These are phyloP conservation scores for Meyerozyma athensensis DNA, from an alignment of 1,139 yeast species.

Conservation along the genomic window DNA sequence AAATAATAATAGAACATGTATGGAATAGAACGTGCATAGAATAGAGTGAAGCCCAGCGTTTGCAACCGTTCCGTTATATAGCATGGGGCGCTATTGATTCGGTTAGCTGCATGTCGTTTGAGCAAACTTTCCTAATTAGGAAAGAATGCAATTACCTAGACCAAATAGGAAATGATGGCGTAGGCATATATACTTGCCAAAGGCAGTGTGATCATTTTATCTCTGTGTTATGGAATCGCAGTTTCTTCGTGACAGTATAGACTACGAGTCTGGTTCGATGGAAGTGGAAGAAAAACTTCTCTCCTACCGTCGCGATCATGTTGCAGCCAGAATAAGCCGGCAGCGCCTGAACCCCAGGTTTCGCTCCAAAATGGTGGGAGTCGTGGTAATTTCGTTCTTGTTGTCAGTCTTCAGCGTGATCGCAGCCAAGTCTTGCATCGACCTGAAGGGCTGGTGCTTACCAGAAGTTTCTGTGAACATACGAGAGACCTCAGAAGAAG, in stretches of 20 bases:
- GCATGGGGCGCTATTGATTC: too few relatives aligned
- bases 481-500: constrained; percentile 30
- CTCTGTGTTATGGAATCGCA: constrained; percentile 3
- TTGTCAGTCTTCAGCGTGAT: constrained; percentile 8
- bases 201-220: too few relatives aligned
- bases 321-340: neutral
- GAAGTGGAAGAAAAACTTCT: constrained; percentile 1
- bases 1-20: neutral
- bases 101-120: neutral
- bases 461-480: constrained; percentile 44
- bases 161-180: neutral
- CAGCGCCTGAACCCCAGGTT: constrained; percentile 4
- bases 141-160: constrained; percentile 1
- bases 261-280: neutral
- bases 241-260: neutral
- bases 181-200: neutral
- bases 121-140: constrained; percentile 7
- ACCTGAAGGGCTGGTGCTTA: constrained; percentile 23
- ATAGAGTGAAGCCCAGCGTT: too few relatives aligned
- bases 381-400: constrained; percentile 8
- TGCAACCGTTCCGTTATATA: too few relatives aligned
- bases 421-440: constrained; percentile 12
- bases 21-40: too few relatives aligned
- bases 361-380: neutral
- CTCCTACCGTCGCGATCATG: constrained; percentile 2